phyloP scores from a whole-genome alignment of 495 filamentous ascomycete genomes.

The Neurospora terricola region DNA sequence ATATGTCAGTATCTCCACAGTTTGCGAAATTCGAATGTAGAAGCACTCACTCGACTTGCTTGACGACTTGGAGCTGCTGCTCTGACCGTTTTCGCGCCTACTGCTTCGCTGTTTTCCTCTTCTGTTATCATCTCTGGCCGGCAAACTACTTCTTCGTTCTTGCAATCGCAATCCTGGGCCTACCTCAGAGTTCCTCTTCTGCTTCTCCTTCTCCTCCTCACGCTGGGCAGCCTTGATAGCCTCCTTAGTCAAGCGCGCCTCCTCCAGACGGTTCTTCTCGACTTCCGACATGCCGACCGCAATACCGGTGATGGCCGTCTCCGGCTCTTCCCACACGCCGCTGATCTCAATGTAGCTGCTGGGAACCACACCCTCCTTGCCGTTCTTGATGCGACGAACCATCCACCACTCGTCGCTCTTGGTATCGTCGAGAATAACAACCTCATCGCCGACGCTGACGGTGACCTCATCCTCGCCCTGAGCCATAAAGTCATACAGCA shows the following conservation, averaged over 20 bases:
- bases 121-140: constrained; percentile 48
- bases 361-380: constrained; percentile 94
- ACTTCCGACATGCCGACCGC: constrained; percentile 63
- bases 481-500: constrained; percentile 93
- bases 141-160: constrained; percentile 57
- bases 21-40: not conserved
- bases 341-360: constrained; percentile 90
- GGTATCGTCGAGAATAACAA: constrained; percentile 77
- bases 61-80: constrained; percentile 32
- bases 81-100: constrained; percentile 53
- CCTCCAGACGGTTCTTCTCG: constrained; percentile 76
- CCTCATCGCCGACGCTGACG: constrained; percentile 80
- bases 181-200: constrained; percentile 55
- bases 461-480: constrained; percentile 96
- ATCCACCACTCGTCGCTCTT: constrained; percentile 99
- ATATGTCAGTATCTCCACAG: not conserved
- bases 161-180: constrained; percentile 61
- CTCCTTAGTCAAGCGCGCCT: constrained; percentile 68
- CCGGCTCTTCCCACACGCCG: constrained; percentile 40
- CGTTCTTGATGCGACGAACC: constrained; percentile 80
- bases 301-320: constrained; percentile 39
- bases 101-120: constrained; percentile 53
- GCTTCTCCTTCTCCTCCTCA: constrained; percentile 41
- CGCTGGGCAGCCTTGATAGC: constrained; percentile 49
- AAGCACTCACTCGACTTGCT: constrained; percentile 63